Conservation (phyloP, 1,284 basidiomycete genomes). For the Cystobasidiaceae sp. region DNA sequence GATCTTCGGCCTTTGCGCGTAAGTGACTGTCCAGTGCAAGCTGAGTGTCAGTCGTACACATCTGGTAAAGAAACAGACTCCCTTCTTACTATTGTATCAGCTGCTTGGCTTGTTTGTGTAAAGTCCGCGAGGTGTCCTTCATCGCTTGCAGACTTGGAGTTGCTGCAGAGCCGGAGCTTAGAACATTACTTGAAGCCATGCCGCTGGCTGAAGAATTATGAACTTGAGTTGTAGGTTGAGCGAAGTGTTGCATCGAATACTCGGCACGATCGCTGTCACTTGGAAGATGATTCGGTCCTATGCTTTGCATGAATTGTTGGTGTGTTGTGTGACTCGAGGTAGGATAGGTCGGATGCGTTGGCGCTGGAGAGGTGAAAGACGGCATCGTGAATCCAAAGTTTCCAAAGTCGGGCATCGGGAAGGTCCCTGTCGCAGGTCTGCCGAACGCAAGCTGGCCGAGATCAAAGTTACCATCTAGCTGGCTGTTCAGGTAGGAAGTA, state of each 20-base stretch:
- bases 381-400: neutral
- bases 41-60: neutral
- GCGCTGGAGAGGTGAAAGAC: neutral
- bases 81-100: constrained; percentile 3
- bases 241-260: too few species aligned
- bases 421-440: neutral
- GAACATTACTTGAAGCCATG: too few species aligned
- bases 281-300: too few species aligned
- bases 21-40: neutral
- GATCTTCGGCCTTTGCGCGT: neutral
- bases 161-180: too few species aligned
- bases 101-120: constrained; percentile 7
- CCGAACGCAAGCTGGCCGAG: neutral
- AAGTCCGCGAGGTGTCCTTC: neutral
- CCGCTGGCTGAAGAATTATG: too few species aligned
- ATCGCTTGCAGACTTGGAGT: too few species aligned
- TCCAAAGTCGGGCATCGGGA: constrained; percentile 9
- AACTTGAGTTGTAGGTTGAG: too few species aligned
- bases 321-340: neutral
- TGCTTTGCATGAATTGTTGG: neutral
- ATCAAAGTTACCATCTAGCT: neutral
- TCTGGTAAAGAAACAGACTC: neutral
- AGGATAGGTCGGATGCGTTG: neutral
- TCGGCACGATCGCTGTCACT: too few species aligned
- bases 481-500: too few species aligned